These are phyloP conservation scores for Cutaneotrichosporon mucoides DNA, from an alignment of 1,284 basidiomycete genomes.

Conservation along the genomic window DNA sequence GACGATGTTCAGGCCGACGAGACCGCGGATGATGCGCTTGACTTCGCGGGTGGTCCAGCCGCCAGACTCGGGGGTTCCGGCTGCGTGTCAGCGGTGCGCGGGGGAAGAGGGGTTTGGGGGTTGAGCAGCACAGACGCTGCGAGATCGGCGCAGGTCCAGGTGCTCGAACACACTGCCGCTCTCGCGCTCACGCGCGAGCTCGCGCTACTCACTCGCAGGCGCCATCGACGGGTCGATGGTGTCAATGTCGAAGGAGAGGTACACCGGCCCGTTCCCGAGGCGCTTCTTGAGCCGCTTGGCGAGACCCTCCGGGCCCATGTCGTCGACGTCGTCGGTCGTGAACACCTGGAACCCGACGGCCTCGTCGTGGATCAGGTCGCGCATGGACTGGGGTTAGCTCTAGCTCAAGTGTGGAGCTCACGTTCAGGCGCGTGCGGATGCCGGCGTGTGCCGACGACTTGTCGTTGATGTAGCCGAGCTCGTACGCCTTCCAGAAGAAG, in stretches of 20 bases:
- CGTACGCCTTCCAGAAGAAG: conserved; percentile 50
- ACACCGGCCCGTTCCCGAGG: conserved; percentile 39
- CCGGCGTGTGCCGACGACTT: conserved; percentile 60
- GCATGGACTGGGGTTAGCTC: conserved; percentile 9
- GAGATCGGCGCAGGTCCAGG: too few species aligned
- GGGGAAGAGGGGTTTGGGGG: too few species aligned
- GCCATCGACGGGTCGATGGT: conserved; percentile 44
- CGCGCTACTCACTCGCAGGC: conserved; percentile 36
- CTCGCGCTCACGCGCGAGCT: too few species aligned
- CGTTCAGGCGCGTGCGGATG: conserved; percentile 40
- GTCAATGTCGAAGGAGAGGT: conserved; percentile 44
- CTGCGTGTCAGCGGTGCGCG: conserved; percentile 13
- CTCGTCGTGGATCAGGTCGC: conserved; percentile 42
- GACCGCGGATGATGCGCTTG: conserved; percentile 44
- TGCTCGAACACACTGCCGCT: too few species aligned
- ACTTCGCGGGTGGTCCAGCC: conserved; percentile 51
- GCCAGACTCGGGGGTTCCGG: conserved; percentile 48
- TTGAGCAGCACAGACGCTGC: too few species aligned
- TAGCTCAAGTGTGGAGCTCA: conserved; percentile 11
- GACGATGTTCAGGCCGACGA: conserved; percentile 49
- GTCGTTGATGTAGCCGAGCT: conserved; percentile 47
- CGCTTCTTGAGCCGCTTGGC: conserved; percentile 42
- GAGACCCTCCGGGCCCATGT: conserved; percentile 49
- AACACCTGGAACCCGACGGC: conserved; percentile 50
- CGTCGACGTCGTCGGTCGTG: conserved; percentile 49